These are phyloP conservation scores for Hibiscus trionum DNA, from an alignment of 345 rosid species.

Conservation along the genomic window DNA sequence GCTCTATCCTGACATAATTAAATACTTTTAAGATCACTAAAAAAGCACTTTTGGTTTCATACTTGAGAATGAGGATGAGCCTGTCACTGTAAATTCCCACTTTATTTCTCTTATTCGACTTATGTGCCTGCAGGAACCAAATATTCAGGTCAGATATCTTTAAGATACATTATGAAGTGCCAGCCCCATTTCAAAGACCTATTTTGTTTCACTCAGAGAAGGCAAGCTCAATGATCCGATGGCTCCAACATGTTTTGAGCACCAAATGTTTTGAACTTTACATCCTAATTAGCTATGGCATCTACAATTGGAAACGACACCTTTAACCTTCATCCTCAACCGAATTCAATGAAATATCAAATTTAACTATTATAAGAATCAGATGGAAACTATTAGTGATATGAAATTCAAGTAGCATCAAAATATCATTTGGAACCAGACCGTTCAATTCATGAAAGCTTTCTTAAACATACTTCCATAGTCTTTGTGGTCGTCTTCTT, in stretches of 20 bases:
- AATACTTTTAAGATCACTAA: conserved; percentile 21
- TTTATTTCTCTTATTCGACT: conserved; percentile 45
- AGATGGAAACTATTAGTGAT: not conserved
- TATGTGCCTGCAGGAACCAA: conserved; percentile 96
- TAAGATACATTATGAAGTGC: not conserved
- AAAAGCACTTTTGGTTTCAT: conserved; percentile 31
- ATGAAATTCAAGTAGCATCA: not conserved
- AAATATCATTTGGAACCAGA: not conserved
- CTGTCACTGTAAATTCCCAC: conserved; percentile 41
- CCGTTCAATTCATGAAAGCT: not conserved
- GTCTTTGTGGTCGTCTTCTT: not conserved
- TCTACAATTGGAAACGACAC: not conserved
- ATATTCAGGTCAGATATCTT: not conserved
- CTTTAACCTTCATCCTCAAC: not conserved
- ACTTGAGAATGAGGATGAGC: conserved; percentile 62
- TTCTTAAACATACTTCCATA: not conserved
- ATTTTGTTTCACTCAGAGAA: not conserved
- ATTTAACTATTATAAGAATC: not conserved
- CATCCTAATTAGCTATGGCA: not conserved
- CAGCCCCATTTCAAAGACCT: not conserved
- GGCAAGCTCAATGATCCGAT: not conserved
- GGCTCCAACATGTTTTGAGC: not conserved
- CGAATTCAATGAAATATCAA: not conserved
- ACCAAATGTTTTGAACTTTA: not conserved
- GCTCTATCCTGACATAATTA: conserved; percentile 12